These are phyloP conservation scores for Rhizopogon salebrosus DNA, from an alignment of 768 basidiomycete species.

Conservation along the genomic window DNA sequence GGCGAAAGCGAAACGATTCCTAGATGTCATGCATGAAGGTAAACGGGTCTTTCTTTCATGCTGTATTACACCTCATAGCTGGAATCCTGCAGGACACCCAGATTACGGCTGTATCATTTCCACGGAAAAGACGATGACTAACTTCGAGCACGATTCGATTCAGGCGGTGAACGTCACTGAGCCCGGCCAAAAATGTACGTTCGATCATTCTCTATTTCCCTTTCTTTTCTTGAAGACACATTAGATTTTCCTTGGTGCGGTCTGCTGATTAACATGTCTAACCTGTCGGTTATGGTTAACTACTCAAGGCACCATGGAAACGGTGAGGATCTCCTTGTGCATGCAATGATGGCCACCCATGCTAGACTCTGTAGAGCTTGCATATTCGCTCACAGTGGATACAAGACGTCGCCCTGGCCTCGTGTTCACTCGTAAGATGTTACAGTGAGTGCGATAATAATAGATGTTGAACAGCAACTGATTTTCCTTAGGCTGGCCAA, in stretches of 20 bases:
- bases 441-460: conserved; percentile 56
- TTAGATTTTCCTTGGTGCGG: conserved; percentile 95
- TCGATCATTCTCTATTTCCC: background rate
- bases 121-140: conserved; percentile 82
- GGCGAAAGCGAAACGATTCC: conserved; percentile 57
- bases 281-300: conserved; percentile 77
- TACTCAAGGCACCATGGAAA: conserved; percentile 61
- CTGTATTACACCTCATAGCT: background rate
- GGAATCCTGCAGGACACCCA: conserved; percentile 59
- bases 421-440: conserved; percentile 66
- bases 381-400: conserved; percentile 67
- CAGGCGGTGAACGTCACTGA: conserved; percentile 50
- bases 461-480: conserved; percentile 2
- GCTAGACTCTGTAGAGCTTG: conserved; percentile 41
- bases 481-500: conserved; percentile 54
- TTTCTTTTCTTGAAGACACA: background rate
- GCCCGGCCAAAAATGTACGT: conserved; percentile 38
- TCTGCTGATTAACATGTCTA: conserved; percentile 65
- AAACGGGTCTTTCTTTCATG: background rate
- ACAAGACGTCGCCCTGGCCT: conserved; percentile 59
- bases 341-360: background rate
- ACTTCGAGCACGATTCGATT: conserved; percentile 61
- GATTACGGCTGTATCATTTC: conserved; percentile 94
- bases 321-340: conserved; percentile 36
- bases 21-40: conserved; percentile 76